phyloP scores from a whole-genome alignment of 257 asterid species.

The Solanum chilense region DNA sequence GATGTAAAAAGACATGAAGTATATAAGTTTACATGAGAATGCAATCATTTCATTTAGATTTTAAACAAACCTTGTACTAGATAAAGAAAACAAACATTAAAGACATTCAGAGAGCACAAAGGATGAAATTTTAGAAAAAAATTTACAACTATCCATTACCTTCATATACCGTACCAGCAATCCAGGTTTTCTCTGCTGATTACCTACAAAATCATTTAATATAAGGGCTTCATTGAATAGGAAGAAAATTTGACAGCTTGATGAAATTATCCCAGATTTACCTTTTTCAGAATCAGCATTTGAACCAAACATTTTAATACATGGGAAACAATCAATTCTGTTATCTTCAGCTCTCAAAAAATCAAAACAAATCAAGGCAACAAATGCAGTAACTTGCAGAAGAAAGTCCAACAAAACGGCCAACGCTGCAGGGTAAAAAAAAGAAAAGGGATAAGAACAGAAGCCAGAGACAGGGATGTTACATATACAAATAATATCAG shows the following conservation, averaged over 20 bases:
- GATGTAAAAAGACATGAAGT: background rate
- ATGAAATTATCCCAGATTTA: constrained; percentile 11
- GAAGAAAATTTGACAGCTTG: constrained; percentile 2
- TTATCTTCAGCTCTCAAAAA: constrained; percentile 91
- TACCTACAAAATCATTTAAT: constrained; percentile 38
- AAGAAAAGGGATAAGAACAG: constrained; percentile 7
- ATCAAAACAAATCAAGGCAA: constrained; percentile 90
- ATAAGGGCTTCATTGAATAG: constrained; percentile 2
- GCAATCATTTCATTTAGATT: background rate
- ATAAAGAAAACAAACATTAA: background rate
- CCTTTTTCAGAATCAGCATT: constrained; percentile 64
- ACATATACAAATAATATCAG: background rate
- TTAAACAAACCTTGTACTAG: background rate
- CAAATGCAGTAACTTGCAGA: constrained; percentile 97
- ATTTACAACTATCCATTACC: constrained; percentile 34
- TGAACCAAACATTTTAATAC: constrained; percentile 50
- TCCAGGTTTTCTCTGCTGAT: constrained; percentile 64
- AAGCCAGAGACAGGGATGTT: background rate
- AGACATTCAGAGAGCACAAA: background rate
- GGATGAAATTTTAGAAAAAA: background rate
- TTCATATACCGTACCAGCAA: constrained; percentile 84
- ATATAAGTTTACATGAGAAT: background rate
- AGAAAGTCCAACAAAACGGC: constrained; percentile 97
- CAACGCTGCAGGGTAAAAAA: constrained; percentile 58
- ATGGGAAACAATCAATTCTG: constrained; percentile 89